A percentile compares a stretch with the other conserved stretches of the same genome.
phyloP scores from a whole-genome alignment of 169 alveolate species.

The Plasmodium coatneyi region DNA sequence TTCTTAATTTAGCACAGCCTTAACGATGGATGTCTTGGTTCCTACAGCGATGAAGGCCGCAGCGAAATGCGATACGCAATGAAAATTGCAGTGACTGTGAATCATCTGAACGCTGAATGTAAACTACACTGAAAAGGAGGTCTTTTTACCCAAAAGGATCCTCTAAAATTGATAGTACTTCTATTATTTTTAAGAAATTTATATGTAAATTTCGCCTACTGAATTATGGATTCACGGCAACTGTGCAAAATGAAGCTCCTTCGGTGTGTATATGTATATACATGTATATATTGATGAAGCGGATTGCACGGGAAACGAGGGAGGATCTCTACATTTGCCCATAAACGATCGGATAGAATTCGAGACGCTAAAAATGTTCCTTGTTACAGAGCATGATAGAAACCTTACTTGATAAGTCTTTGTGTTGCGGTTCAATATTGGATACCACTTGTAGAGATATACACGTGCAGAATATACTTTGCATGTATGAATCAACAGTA shows the following conservation, averaged over 20 bases:
- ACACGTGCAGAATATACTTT: neutral
- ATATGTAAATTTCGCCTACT: neutral
- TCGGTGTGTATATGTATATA: neutral
- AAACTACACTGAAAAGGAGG: conserved; percentile 1
- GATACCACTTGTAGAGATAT: conserved; percentile 11
- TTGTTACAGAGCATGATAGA: conserved; percentile 6
- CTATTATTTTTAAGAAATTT: neutral
- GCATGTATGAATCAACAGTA: neutral
- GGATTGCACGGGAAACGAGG: neutral
- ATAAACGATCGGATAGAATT: conserved; percentile 1
- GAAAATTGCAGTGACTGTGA: conserved; percentile 32
- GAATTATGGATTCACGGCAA: neutral
- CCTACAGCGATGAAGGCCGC: conserved; percentile 77
- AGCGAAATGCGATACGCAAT: conserved; percentile 64
- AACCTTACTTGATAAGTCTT: neutral
- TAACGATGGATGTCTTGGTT: conserved; percentile 76
- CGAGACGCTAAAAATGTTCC: conserved; percentile 8
- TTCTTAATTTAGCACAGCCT: conserved; percentile 26
- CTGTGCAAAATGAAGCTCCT: neutral
- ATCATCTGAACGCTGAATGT: conserved; percentile 74
- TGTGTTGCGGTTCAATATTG: conserved; percentile 2
- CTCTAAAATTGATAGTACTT: neutral
- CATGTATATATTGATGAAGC: neutral
- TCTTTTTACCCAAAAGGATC: neutral
- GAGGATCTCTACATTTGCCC: conserved; percentile 18